These are phyloP conservation scores for Tillandsia leiboldiana DNA, from an alignment of 176 grass and related monocot species.

Conservation along the genomic window DNA sequence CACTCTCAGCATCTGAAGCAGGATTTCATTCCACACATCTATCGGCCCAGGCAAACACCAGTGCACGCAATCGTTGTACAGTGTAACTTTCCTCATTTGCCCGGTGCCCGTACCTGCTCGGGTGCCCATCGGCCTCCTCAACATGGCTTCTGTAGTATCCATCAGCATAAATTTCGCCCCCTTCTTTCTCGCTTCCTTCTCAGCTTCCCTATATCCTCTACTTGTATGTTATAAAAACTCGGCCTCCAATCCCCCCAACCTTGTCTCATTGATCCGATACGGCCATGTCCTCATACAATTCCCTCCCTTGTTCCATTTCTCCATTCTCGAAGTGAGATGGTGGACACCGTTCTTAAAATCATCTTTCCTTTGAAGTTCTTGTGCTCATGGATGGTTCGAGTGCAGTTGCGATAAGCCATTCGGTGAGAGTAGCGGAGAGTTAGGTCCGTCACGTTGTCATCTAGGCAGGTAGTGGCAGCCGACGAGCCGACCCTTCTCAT, in stretches of 20 bases:
- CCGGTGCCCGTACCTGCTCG: slow-evolving; percentile 43
- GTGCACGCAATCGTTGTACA: slow-evolving; percentile 64
- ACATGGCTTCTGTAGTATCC: slow-evolving; percentile 37
- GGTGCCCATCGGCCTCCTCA: slow-evolving; percentile 61
- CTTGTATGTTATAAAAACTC: slow-evolving; percentile 34
- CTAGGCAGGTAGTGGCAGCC: slow-evolving; percentile 39
- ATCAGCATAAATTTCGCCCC: slow-evolving; percentile 7
- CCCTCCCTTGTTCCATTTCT: slow-evolving; percentile 49
- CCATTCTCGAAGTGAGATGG: slow-evolving; percentile 68
- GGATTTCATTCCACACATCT: slow-evolving; percentile 55
- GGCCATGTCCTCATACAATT: slow-evolving; percentile 43
- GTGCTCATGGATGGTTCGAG: slow-evolving; percentile 25
- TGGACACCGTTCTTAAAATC: slow-evolving; percentile 49
- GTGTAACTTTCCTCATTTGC: slow-evolving; percentile 29
- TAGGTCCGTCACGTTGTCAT: slow-evolving; percentile 34
- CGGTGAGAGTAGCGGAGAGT: slow-evolving; percentile 27
- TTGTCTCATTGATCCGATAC: slow-evolving; percentile 9
- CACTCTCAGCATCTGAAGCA: slow-evolving; percentile 36
- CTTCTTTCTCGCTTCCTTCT: slow-evolving; percentile 4
- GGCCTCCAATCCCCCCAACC: slow-evolving; percentile 19
- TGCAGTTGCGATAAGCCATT: slow-evolving; percentile 25
- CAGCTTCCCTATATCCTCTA: slow-evolving; percentile 36
- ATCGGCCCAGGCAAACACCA: slow-evolving; percentile 62
- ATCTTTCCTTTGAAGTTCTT: slow-evolving; percentile 10
- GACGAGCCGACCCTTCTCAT: slow-evolving; percentile 25